Evolutionary conservation across 805 yeast species (phyloP).

Genomic region (Grigorovia transvaalensis): DNA sequence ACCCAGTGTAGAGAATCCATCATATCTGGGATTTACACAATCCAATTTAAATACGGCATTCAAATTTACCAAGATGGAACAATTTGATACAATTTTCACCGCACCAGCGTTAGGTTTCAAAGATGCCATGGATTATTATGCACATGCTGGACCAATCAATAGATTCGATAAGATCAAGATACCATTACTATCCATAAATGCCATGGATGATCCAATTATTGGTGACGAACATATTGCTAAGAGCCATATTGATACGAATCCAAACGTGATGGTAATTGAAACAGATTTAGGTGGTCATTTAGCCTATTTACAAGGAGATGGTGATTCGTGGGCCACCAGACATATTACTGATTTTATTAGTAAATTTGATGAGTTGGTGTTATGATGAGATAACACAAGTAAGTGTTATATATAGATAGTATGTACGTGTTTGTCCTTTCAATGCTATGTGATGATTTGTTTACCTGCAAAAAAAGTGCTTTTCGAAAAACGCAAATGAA

Average conservation of each 20-base stretch:
- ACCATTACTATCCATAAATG: conserved; percentile 49
- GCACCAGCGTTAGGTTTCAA: conserved; percentile 53
- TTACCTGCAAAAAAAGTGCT: too few relatives aligned
- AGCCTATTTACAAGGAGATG: conserved; percentile 37
- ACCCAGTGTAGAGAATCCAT: conserved; percentile 13
- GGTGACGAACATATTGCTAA: conserved; percentile 43
- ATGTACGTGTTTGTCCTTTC: too few relatives aligned
- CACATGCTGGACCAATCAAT: conserved; percentile 53
- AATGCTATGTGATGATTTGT: too few relatives aligned
- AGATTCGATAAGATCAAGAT: conserved; percentile 47
- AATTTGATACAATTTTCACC: conserved; percentile 55
- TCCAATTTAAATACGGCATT: conserved; percentile 29
- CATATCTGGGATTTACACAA: conserved; percentile 20
- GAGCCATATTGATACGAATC: conserved; percentile 41
- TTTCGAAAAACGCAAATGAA: too few relatives aligned
- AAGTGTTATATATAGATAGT: too few relatives aligned
- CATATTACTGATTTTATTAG: conserved; percentile 32
- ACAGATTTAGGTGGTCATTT: conserved; percentile 70
- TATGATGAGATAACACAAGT: background rate
- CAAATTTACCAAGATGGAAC: conserved; percentile 33
- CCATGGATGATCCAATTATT: conserved; percentile 52
- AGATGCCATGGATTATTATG: conserved; percentile 50
- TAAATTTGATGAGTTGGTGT: conserved; percentile 27
- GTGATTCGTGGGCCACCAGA: conserved; percentile 40
- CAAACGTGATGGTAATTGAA: conserved; percentile 45